Conservation (phyloP, 225 moss, liverwort and hornwort species). For the Neckera pumila region DNA sequence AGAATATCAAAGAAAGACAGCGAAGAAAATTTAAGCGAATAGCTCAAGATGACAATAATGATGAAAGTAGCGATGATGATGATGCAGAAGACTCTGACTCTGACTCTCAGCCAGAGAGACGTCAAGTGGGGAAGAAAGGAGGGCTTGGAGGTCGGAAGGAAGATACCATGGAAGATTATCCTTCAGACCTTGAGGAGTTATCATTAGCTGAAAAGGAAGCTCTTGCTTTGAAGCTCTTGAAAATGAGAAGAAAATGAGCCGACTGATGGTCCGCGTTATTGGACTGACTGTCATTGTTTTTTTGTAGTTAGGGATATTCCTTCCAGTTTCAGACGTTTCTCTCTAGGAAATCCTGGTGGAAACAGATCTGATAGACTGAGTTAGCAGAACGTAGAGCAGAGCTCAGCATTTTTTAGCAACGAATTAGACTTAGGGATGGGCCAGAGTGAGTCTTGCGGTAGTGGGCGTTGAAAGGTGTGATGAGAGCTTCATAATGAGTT, state of each 20-base stretch:
- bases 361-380: background rate
- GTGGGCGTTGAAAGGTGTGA: background rate
- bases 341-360: background rate
- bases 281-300: background rate
- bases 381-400: background rate
- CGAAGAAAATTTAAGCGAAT: constrained; percentile 27
- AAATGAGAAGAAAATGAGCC: constrained; percentile 47
- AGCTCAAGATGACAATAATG: constrained; percentile 1
- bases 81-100: background rate
- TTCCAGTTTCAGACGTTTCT: background rate
- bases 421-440: background rate
- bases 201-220: constrained; percentile 82
- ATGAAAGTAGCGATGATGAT: background rate
- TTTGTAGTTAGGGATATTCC: constrained; percentile 5
- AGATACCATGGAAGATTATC: background rate
- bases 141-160: background rate
- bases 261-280: background rate
- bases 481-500: background rate
- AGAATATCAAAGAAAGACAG: constrained; percentile 26
- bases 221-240: constrained; percentile 66
- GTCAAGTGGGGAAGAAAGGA: background rate
- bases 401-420: background rate
- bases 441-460: background rate
- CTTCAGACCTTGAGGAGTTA: constrained; percentile 34
- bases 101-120: background rate